Evolutionary conservation across 345 rosid genomes (phyloP).

Genomic region (Syzygium aqueum): DNA sequence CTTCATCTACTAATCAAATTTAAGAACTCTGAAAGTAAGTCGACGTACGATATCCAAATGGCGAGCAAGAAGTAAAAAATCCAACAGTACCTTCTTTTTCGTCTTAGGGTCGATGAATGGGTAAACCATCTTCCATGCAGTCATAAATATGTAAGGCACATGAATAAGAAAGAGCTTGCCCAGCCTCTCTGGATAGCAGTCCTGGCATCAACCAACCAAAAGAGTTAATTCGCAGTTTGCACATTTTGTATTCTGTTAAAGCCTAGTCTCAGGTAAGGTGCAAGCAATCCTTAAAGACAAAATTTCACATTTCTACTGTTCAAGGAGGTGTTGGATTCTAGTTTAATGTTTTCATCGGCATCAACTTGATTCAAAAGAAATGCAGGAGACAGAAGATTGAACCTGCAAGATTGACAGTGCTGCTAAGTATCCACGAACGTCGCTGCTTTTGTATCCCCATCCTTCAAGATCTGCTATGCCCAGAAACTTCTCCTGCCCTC

Average conservation of each 20-base stretch:
- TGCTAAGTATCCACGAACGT: slow-evolving; percentile 66
- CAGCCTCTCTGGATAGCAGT: slow-evolving; percentile 83
- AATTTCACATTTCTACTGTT: neutral
- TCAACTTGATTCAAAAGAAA: neutral
- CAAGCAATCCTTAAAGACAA: neutral
- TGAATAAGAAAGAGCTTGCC: slow-evolving; percentile 64
- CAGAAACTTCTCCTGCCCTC: slow-evolving; percentile 68
- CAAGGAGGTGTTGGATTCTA: neutral
- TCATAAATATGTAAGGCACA: slow-evolving; percentile 74
- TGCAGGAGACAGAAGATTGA: slow-evolving; percentile 1
- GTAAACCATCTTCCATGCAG: slow-evolving; percentile 78
- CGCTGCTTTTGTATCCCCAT: slow-evolving; percentile 81
- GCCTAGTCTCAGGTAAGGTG: neutral
- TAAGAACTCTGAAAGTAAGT: neutral
- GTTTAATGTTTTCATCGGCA: neutral
- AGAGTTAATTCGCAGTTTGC: neutral
- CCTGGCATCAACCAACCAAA: slow-evolving; percentile 27
- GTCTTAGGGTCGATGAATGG: slow-evolving; percentile 81
- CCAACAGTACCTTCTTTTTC: slow-evolving; percentile 58
- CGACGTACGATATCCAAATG: neutral
- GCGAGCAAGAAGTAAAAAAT: neutral
- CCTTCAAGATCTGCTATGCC: slow-evolving; percentile 68
- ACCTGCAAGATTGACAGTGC: slow-evolving; percentile 78
- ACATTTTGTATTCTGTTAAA: neutral
- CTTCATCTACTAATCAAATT: neutral